phyloP scores from a whole-genome alignment of 2,329 filamentous ascomycete species.

The Aurifilum marmelostoma region DNA sequence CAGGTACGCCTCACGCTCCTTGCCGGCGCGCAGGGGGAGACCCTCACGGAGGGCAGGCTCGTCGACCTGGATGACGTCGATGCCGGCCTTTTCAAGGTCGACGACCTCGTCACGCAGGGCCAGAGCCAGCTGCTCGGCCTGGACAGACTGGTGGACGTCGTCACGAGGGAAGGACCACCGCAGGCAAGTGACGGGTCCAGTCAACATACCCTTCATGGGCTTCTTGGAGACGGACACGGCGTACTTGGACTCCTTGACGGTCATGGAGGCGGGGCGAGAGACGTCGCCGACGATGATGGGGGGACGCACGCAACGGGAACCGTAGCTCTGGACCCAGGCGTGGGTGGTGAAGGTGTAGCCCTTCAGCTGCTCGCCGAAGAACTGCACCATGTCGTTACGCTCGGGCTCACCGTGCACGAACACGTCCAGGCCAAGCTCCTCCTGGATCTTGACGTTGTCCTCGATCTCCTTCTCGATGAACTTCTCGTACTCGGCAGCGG shows the following conservation, averaged over 20 bases:
- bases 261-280: constrained; percentile 95
- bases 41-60: constrained; percentile 99
- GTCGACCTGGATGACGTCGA: constrained; percentile 98
- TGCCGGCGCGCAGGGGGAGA: constrained; percentile 91
- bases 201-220: constrained; percentile 99
- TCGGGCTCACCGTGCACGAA: constrained; percentile 98
- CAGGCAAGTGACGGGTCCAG: constrained; percentile 96
- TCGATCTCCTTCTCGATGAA: constrained; percentile 99
- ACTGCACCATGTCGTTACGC: constrained; percentile 99
- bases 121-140: constrained; percentile 97
- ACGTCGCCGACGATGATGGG: constrained; percentile 99
- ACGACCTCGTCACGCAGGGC: constrained; percentile 98
- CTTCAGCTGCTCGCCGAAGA: constrained; percentile 96
- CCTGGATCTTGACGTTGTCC: constrained; percentile 93
- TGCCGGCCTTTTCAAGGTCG: constrained; percentile 94
- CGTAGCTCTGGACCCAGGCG: constrained; percentile 97
- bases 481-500: constrained; percentile 87
- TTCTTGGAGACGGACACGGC: constrained; percentile 94
- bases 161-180: constrained; percentile 99
- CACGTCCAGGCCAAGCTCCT: constrained; percentile 96
- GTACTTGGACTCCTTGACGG: constrained; percentile 99
- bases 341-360: constrained; percentile 99
- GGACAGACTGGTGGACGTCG: constrained; percentile 97
- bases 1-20: constrained; percentile 96
- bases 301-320: constrained; percentile 96